Evolutionary conservation across 2,329 filamentous ascomycete genomes (phyloP).

Genomic region (Penicillium paneum): DNA sequence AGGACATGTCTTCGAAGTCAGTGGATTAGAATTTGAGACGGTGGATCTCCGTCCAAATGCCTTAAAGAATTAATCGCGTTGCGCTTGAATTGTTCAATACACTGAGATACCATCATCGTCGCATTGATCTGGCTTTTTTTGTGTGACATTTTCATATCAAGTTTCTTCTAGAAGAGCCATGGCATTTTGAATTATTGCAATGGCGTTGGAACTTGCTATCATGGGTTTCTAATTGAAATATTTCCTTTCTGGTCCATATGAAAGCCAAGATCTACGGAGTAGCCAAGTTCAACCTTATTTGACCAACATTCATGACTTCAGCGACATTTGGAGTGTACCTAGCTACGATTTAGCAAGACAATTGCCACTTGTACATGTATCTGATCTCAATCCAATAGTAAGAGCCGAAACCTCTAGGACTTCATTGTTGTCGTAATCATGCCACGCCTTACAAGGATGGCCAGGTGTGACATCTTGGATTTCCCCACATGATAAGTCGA

Average conservation of each 20-base stretch:
- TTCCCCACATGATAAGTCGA: conserved; percentile 23
- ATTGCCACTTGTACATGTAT: neutral
- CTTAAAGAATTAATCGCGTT: conserved; percentile 6
- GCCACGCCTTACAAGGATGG: neutral
- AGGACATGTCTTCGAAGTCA: conserved; percentile 68
- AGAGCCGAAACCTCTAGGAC: neutral
- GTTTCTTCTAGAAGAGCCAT: neutral
- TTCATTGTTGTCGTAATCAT: neutral
- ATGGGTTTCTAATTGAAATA: neutral
- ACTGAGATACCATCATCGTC: conserved; percentile 18
- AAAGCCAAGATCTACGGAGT: too few species aligned
- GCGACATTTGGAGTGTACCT: neutral
- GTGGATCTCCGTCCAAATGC: conserved; percentile 55
- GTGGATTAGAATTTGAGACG: conserved; percentile 64
- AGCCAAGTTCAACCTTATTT: neutral
- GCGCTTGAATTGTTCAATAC: conserved; percentile 6
- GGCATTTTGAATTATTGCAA: neutral
- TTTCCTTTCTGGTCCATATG: neutral
- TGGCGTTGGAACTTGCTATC: neutral
- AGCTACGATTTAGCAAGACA: neutral
- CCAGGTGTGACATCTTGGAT: neutral
- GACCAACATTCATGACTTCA: neutral
- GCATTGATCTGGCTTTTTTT: neutral
- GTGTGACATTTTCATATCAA: neutral
- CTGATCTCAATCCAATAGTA: neutral